Conservation (phyloP, 2,329 filamentous ascomycete species). For the Colletotrichum orbiculare region DNA sequence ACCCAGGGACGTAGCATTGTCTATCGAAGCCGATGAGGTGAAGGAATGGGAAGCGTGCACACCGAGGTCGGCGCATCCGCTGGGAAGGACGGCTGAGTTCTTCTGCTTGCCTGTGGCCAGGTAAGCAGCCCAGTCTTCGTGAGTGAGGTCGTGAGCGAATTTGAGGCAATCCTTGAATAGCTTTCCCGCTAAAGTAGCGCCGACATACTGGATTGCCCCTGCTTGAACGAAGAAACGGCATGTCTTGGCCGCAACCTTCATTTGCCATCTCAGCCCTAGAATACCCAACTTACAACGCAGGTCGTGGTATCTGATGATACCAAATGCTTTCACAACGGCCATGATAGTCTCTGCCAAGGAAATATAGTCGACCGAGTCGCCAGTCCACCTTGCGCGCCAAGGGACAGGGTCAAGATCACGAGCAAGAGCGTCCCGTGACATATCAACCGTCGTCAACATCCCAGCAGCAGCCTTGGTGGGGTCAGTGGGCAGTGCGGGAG, state of each 20-base stretch:
- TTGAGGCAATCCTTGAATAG: slow-evolving; percentile 72
- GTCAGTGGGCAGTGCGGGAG: slow-evolving; percentile 55
- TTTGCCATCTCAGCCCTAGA: slow-evolving; percentile 65
- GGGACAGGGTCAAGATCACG: slow-evolving; percentile 63
- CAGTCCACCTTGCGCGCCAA: slow-evolving; percentile 67
- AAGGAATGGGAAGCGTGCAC: not conserved
- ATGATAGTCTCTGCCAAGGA: slow-evolving; percentile 68
- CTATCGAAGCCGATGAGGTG: not conserved
- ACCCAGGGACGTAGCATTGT: not conserved
- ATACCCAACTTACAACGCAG: slow-evolving; percentile 69
- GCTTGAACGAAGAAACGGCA: slow-evolving; percentile 67
- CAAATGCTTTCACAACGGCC: slow-evolving; percentile 67
- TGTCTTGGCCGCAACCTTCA: slow-evolving; percentile 69
- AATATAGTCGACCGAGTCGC: slow-evolving; percentile 67
- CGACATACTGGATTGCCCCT: slow-evolving; percentile 67
- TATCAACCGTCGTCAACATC: slow-evolving; percentile 15
- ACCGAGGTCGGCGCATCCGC: no score
- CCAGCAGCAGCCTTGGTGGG: slow-evolving; percentile 32
- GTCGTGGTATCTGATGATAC: slow-evolving; percentile 67
- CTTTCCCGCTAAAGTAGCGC: slow-evolving; percentile 63
- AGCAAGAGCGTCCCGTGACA: slow-evolving; percentile 44
- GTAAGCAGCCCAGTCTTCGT: slow-evolving; percentile 67
- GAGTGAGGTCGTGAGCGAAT: slow-evolving; percentile 65
- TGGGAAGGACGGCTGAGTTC: not conserved
- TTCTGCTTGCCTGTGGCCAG: slow-evolving; percentile 59